Evolutionary conservation across 495 filamentous ascomycete species (phyloP), one percentile per base, ranked within the genome.

Genomic region (Lindgomyces ingoldianus): DNA sequence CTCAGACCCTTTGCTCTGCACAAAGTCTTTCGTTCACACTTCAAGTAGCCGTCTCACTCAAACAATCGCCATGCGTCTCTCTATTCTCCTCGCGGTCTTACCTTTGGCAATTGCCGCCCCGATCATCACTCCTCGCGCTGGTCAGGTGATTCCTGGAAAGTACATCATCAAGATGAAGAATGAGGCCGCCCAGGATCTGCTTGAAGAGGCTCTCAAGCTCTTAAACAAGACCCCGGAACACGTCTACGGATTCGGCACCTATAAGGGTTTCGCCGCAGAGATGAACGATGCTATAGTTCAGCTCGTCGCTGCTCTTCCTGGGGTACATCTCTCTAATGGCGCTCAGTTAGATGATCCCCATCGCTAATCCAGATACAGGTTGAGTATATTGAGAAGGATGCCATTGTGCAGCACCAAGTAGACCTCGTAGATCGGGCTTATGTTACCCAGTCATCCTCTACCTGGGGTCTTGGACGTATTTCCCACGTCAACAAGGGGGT

Each of bases 391-490:
- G 71, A 70, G 52, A 22, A 63, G 51, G 69, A 73, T 54, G 54
- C 48, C 24, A 61, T 57, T 39, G 59, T 70, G 12, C n/a, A 56
- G 16, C 29, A 39, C 30, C 39, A 26, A 12, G 51, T 25, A 11
- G 45, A 64, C 6, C 29, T 62, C 42, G 53, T 56, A 30, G 33
- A 58, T 25, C 29, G 27, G 24, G 52, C 60, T 22, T 64, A 60
- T 45, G 55, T 61, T 30, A 69, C 65, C 11, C 70, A 73, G 60
- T 57, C 18, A 14, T 44, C 27, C 22, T 51, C 70, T 10, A 47
- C 65, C 16, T 73, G 66, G 65, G 70, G 70, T 24, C 62, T 73
- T n/a, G 68, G 53, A n/a, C 69, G 70, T n/a, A 68, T 73, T 47
- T 67, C 61, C 41, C 64, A 71, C 46, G n/a, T 27, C 1, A 46